Conservation (phyloP, 2,329 filamentous ascomycete species). For the Calonectria naviculata region DNA sequence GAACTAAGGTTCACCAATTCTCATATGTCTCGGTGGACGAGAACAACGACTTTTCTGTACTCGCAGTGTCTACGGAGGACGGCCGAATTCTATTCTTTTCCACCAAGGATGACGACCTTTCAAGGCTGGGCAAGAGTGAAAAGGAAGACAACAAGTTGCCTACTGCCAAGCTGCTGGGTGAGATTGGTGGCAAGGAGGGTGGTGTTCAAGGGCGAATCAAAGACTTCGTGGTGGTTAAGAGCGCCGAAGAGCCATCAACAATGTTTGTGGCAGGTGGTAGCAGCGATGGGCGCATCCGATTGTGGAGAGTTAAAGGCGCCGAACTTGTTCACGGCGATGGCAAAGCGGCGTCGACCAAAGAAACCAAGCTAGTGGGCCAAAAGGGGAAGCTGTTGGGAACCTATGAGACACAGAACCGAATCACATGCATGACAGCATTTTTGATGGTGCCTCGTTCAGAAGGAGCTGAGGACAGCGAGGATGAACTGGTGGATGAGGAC, state of each 20-base stretch:
- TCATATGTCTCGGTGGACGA: conserved; percentile 72
- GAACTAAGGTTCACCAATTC: conserved; percentile 87
- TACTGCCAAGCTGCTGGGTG: conserved; percentile 76
- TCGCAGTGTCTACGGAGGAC: conserved; percentile 90
- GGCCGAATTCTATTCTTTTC: conserved; percentile 88
- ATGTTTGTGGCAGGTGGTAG: conserved; percentile 77
- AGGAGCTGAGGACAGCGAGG: conserved; percentile 69
- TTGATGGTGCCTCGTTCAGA: conserved; percentile 80
- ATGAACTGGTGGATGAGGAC: conserved; percentile 58
- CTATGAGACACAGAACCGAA: conserved; percentile 87
- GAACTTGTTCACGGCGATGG: conserved; percentile 49
- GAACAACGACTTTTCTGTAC: conserved; percentile 54
- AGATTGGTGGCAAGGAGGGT: conserved; percentile 79
- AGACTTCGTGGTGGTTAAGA: conserved; percentile 79
- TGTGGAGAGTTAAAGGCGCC: conserved; percentile 73
- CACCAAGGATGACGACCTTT: conserved; percentile 65
- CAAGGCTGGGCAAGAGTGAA: conserved; percentile 47
- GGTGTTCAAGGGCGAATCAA: conserved; percentile 83
- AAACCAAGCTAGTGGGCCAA: conserved; percentile 37
- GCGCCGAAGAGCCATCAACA: conserved; percentile 50
- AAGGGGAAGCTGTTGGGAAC: conserved; percentile 77
- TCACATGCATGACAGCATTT: conserved; percentile 90
- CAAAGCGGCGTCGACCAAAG: conserved; percentile 40
- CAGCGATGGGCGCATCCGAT: conserved; percentile 86
- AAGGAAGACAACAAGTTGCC: conserved; percentile 50